Evolutionary conservation across 2,329 filamentous ascomycete genomes (phyloP), one percentile per base, ranked within the genome.

Genomic region (Emergomyces pasteurianus): DNA sequence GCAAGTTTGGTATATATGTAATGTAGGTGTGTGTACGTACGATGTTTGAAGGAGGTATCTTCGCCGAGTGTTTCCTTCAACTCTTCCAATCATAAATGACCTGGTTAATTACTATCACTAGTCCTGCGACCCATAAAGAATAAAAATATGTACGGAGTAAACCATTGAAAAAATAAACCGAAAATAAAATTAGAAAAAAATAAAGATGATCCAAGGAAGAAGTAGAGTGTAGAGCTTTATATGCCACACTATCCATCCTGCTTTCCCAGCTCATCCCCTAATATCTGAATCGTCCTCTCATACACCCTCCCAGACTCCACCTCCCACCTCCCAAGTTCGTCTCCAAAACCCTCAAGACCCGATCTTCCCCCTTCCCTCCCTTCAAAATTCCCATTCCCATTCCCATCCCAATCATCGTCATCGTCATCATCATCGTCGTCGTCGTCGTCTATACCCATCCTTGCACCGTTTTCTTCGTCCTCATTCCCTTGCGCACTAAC

Each of bases 271-370:
- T 82, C 79, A 67, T 87, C 85, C 0, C 88, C 89, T 16, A 95
- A 74, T 69, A 88, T 81, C 46, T 89, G 81, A 65, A 95, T 83
- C 0, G 90, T 94, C 67, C 82, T 82, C 71, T 94, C 89, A 74
- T 94, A 96, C 1, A 95, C 85, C 64, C 81, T 81, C 0, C 86
- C 89, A 57, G 88, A 83, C 64, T 88, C 86, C 80, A 92, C 84
- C 64, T 88, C 81, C 66, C 79, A 79, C 42, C 66, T 66, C 16
- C 69, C 70, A 7, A 67, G 62, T 34, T 73, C 71, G 40, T 74
- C 72, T 8, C 68, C 68, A 58, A 67, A 68, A 26, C 72, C 69
- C 63, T 66, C 59, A 58, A 61, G 50, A 62, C 62, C 53, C 63
- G 61, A 49, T 84, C 69, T 40, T 80, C 78, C 72, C 1, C 69